Conservation (phyloP, 495 filamentous ascomycete species). For the Rhizodiscina lignyota region DNA sequence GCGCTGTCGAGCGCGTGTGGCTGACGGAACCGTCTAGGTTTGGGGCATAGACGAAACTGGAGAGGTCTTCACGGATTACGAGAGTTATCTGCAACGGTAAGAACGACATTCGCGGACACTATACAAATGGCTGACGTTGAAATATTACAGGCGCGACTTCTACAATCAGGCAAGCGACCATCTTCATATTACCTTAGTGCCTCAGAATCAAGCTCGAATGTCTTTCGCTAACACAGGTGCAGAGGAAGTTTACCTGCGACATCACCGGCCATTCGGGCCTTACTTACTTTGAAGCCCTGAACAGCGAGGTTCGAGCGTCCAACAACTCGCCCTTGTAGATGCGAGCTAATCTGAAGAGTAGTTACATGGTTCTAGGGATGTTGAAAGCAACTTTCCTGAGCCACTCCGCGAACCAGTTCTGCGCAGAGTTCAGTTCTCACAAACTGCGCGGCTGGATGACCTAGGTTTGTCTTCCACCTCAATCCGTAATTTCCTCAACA, state of each 20-base stretch:
- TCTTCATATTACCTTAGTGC: background rate
- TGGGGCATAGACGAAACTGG: constrained; percentile 83
- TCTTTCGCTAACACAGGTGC: constrained; percentile 11
- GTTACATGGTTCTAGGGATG: constrained; percentile 37
- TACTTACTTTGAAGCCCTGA: constrained; percentile 84
- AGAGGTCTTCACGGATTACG: constrained; percentile 81
- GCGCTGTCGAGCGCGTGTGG: background rate
- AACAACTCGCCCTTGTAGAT: constrained; percentile 1
- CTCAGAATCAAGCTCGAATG: background rate
- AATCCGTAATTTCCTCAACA: too few species aligned
- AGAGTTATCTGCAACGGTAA: constrained; percentile 68
- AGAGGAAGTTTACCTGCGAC: constrained; percentile 84
- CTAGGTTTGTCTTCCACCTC: constrained; percentile 52
- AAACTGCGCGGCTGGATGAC: constrained; percentile 77
- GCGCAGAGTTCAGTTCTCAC: constrained; percentile 79
- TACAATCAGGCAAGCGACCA: constrained; percentile 53
- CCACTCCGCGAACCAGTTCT: constrained; percentile 81
- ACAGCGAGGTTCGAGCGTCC: constrained; percentile 88
- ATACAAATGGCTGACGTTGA: constrained; percentile 1
- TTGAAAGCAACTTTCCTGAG: constrained; percentile 84
- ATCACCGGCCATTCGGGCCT: constrained; percentile 87
- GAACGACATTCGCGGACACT: constrained; percentile 10
- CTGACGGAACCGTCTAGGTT: constrained; percentile 37
- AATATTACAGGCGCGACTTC: constrained; percentile 57
- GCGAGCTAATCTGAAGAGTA: background rate